Conservation (phyloP, 768 basidiomycete genomes). For the Candolleomyces aberdarensis region DNA sequence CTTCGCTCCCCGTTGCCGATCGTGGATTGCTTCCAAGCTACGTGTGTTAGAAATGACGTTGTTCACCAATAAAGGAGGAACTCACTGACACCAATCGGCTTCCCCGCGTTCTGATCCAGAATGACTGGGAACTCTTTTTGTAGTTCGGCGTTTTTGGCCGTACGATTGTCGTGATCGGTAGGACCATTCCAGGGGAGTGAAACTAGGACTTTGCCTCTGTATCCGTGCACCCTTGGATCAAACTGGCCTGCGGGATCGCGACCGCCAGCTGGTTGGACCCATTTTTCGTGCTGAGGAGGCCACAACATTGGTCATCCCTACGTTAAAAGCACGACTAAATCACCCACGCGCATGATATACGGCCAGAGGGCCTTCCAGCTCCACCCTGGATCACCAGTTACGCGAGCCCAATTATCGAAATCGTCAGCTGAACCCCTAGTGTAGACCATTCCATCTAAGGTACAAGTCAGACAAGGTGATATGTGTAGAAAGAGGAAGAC, state of each 20-base stretch:
- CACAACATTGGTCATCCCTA: background rate
- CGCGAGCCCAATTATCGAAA: slow-evolving; percentile 16
- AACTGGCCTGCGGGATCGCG: slow-evolving; percentile 22
- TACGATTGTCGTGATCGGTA: slow-evolving; percentile 24
- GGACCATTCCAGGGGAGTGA: slow-evolving; percentile 25
- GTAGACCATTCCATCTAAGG: slow-evolving; percentile 21
- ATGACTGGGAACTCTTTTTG: slow-evolving; percentile 10
- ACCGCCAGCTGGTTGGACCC: slow-evolving; percentile 24
- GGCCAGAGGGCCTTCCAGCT: slow-evolving; percentile 20
- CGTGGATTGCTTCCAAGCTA: slow-evolving; percentile 22
- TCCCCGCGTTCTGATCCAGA: slow-evolving; percentile 10
- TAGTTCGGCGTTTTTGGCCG: slow-evolving; percentile 27
- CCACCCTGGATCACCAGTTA: slow-evolving; percentile 22
- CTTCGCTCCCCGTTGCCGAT: slow-evolving; percentile 20
- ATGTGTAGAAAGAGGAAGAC: background rate
- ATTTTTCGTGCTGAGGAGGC: slow-evolving; percentile 18
- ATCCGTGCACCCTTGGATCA: slow-evolving; percentile 8
- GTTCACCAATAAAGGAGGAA: background rate
- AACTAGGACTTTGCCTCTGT: slow-evolving; percentile 10
- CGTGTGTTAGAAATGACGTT: too few species aligned
- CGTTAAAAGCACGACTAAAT: background rate
- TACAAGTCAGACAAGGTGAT: background rate
- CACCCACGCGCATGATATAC: slow-evolving; percentile 17
- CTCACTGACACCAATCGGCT: slow-evolving; percentile 12
- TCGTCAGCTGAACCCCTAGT: slow-evolving; percentile 21